Evolutionary conservation across 352 stramenopile genomes (phyloP).

Genomic region (Phytophthora nicotianae): DNA sequence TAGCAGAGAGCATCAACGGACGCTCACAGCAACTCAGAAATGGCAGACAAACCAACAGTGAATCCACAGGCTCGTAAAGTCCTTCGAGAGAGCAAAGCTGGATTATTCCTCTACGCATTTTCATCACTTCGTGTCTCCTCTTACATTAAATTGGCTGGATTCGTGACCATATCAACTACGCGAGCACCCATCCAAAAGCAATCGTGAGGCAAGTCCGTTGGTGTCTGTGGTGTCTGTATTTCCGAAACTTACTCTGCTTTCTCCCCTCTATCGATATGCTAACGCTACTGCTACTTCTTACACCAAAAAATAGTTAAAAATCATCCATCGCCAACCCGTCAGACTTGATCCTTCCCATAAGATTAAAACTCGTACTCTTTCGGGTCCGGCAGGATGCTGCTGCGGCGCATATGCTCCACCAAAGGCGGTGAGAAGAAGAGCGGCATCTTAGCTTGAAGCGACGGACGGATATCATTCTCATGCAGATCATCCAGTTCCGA

Average conservation of each 20-base stretch:
- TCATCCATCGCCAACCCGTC: slow-evolving; percentile 11
- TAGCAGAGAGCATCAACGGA: slow-evolving; percentile 8
- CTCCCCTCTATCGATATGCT: slow-evolving; percentile 27
- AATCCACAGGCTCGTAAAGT: background rate
- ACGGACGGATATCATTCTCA: slow-evolving; percentile 57
- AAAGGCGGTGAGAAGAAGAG: slow-evolving; percentile 68
- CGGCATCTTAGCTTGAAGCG: slow-evolving; percentile 62
- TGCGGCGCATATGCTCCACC: slow-evolving; percentile 46
- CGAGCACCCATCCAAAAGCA: background rate
- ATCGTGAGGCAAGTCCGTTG: slow-evolving; percentile 6
- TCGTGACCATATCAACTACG: background rate
- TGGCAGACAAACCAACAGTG: background rate
- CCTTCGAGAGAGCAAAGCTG: slow-evolving; percentile 9
- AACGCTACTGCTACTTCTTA: slow-evolving; percentile 33
- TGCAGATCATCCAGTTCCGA: slow-evolving; percentile 49
- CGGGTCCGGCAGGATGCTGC: slow-evolving; percentile 50
- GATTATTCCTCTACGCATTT: slow-evolving; percentile 1
- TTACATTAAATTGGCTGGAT: slow-evolving; percentile 20
- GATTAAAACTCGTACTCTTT: slow-evolving; percentile 66
- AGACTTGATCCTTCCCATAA: slow-evolving; percentile 4
- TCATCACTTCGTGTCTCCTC: slow-evolving; percentile 8
- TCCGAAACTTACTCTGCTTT: slow-evolving; percentile 8
- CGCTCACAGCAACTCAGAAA: background rate
- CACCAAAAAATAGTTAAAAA: slow-evolving; percentile 44
- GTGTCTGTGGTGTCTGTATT: slow-evolving; percentile 34